Base-by-base conservation (phyloP, 306 rosid genomes). In the Glycine soja region DNA sequence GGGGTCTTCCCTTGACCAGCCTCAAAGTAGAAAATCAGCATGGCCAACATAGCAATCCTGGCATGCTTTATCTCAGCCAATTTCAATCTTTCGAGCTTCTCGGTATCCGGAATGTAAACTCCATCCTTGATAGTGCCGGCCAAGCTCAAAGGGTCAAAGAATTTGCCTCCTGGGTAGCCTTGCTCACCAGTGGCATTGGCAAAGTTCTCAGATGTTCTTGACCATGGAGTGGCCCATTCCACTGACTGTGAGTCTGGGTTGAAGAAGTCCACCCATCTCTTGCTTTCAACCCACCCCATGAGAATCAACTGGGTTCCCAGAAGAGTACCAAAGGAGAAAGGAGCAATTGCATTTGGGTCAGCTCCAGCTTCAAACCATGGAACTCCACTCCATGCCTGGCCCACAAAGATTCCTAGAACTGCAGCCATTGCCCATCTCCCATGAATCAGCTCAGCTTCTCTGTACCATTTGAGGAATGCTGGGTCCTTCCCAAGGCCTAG, bases 1-100 rank as follows among this genome's bases (percentile, higher is more conserved):
- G 99, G 99, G 3, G 99, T 95, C 88, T 95, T 95, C 64, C 99
- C 99, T 84, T 95, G 99, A 63, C 99, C 99, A 70, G 99, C 99
- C 82, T 95, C 99, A 73, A 95, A 93, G 93, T 95, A 95, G 92
- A 95, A 95, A 82, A 81, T 89, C 1, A 95, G 89, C 99, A 95
- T 95, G 8, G 99, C 99, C 85, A 95, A 52, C 99, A 95, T 95
- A 16, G 99, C 99, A 76, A 93, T 40, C 87, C 99, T 87, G 6
- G 99, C 91, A 78, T 95, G 99, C 85, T 95, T 95, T 65, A 95
- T 95, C 91, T 95, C 99, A 6, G 99, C 99, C 58, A 93, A 16
- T 75, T 96, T 90, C 85, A 94, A 85, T 85, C 98, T 92, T 74
- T 94, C 98, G 65, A 94, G 77, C 85, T 94, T 94, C 45, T 94